Evolutionary conservation across 2,329 filamentous ascomycete species (phyloP).

Genomic region (Orbilia blumenaviensis): DNA sequence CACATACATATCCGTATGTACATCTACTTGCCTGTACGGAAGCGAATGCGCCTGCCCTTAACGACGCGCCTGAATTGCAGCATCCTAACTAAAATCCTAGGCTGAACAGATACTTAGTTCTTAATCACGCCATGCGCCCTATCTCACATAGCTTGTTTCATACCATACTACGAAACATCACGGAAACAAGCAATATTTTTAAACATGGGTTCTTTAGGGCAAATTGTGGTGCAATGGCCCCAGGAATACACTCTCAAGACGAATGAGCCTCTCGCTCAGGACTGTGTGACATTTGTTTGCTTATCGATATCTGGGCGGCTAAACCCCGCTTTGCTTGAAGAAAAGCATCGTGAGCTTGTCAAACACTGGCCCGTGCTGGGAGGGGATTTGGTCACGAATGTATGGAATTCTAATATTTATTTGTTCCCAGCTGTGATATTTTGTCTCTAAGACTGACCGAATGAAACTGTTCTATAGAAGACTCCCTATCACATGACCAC

Average conservation of each 20-base stretch:
- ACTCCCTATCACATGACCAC: conserved; percentile 31
- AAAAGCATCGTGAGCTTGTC: conserved; percentile 26
- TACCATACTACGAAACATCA: too few relatives aligned
- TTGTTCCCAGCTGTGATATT: too few relatives aligned
- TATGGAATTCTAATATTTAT: too few relatives aligned
- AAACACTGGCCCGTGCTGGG: conserved; percentile 32
- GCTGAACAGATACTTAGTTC: too few relatives aligned
- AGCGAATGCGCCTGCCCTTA: too few relatives aligned
- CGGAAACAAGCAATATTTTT: not conserved
- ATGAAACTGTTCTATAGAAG: not conserved
- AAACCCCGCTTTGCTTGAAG: conserved; percentile 12
- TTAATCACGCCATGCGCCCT: too few relatives aligned
- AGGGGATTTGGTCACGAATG: conserved; percentile 15
- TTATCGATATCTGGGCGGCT: conserved; percentile 27
- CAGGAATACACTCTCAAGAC: conserved; percentile 36
- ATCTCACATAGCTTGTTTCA: too few relatives aligned
- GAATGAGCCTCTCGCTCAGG: conserved; percentile 36
- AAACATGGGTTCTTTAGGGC: not conserved
- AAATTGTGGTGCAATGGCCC: not conserved
- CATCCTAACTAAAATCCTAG: too few relatives aligned
- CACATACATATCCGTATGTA: too few relatives aligned
- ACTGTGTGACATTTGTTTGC: conserved; percentile 31
- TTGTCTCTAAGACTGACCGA: not conserved
- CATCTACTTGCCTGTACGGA: too few relatives aligned
- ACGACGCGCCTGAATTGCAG: too few relatives aligned